Evolutionary conservation across 2,329 filamentous ascomycete genomes (phyloP).

Genomic region (Sclerotinia borealis): DNA sequence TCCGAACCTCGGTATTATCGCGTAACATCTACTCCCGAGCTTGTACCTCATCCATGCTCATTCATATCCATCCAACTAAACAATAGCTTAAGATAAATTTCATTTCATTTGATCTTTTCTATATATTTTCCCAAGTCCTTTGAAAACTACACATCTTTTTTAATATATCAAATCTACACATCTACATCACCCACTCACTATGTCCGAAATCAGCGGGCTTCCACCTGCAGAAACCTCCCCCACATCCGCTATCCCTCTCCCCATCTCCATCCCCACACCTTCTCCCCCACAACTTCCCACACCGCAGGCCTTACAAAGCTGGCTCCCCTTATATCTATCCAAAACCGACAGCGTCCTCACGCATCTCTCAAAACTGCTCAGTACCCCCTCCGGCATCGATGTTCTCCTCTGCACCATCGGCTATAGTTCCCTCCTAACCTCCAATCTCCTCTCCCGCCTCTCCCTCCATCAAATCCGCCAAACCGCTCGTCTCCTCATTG

Average conservation of each 20-base stretch:
- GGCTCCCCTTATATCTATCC: slow-evolving; percentile 31
- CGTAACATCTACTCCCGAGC: not conserved
- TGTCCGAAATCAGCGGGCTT: slow-evolving; percentile 26
- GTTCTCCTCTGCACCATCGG: slow-evolving; percentile 61
- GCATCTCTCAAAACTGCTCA: slow-evolving; percentile 56
- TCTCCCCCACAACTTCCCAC: slow-evolving; percentile 18
- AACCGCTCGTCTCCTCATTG: slow-evolving; percentile 45
- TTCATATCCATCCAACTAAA: not conserved
- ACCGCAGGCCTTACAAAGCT: slow-evolving; percentile 22
- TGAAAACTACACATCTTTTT: not conserved
- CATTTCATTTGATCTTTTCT: not conserved
- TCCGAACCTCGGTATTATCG: slow-evolving; percentile 11
- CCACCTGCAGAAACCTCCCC: slow-evolving; percentile 21
- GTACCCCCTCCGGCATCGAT: slow-evolving; percentile 64
- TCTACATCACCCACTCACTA: slow-evolving; percentile 10
- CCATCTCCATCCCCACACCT: slow-evolving; percentile 12
- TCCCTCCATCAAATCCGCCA: slow-evolving; percentile 52
- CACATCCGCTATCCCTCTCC: slow-evolving; percentile 16
- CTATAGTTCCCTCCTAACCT: slow-evolving; percentile 57
- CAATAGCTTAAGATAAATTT: not conserved
- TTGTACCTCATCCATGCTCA: slow-evolving; percentile 1
- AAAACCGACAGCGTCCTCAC: slow-evolving; percentile 36
- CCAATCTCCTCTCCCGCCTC: slow-evolving; percentile 45
- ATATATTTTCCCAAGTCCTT: not conserved
- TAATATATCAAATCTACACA: not conserved